Evolutionary conservation across 1,139 yeast genomes (phyloP).

Genomic region (Pichia sp.): DNA sequence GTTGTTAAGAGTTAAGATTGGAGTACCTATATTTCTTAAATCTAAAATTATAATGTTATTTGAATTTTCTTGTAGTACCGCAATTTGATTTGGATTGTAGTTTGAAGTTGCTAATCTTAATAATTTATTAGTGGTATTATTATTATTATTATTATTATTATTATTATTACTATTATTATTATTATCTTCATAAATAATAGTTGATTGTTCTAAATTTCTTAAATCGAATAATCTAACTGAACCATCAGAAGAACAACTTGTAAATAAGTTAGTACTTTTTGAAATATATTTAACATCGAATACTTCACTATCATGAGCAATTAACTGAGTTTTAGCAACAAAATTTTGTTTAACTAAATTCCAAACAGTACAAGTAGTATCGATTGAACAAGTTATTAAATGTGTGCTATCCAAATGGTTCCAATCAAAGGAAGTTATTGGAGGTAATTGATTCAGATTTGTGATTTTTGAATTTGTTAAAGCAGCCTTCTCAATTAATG

Average conservation of each 20-base stretch:
- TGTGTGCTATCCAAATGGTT: constrained; percentile 62
- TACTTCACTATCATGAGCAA: constrained; percentile 95
- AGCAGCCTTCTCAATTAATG: constrained; percentile 35
- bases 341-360: constrained; percentile 59
- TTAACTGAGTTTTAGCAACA: constrained; percentile 84
- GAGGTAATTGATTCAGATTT: constrained; percentile 55
- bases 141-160: constrained; percentile 27
- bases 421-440: constrained; percentile 94
- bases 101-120: constrained; percentile 74
- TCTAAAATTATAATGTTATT: constrained; percentile 67
- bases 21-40: constrained; percentile 82
- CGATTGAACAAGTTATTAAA: constrained; percentile 81
- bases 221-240: constrained; percentile 88
- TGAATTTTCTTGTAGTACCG: constrained; percentile 72
- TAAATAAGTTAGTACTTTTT: constrained; percentile 71
- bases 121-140: constrained; percentile 26
- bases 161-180: background rate
- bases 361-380: constrained; percentile 97
- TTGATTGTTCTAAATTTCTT: constrained; percentile 84
- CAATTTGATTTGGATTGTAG: constrained; percentile 71
- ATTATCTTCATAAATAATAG: constrained; percentile 78
- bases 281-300: constrained; percentile 84
- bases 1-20: constrained; percentile 61
- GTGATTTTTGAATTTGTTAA: constrained; percentile 34
- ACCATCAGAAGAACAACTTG: constrained; percentile 95